Base-by-base conservation (phyloP, 257 asterid genomes). In the Solanum pennellii region DNA sequence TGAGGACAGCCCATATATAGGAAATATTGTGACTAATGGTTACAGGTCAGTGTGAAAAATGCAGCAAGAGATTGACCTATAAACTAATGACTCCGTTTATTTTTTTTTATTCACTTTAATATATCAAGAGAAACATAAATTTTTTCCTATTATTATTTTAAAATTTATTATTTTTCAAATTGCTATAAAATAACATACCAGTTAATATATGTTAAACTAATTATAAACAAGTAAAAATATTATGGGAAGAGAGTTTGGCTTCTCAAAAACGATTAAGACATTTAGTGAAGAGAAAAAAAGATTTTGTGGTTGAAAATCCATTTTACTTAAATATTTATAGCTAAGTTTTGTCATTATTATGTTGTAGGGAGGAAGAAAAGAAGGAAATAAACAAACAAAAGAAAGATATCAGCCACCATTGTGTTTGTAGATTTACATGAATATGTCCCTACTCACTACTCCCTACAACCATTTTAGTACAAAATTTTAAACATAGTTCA, bases 301-400 rank as follows among this genome's bases (percentile, higher is more conserved):
- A 37, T 37, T 37, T 33, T 79, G 42, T 59, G 41, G 71, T 23
- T 74, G 87, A 16, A 85, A 23, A 68, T 47, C 65, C 65, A 56
- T 27, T 20, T 56, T 56, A 56, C 65, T 20, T 15, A 80, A 80
- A 47, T 80, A 80, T 73, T 75, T 45, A 4, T 13, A 88, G 27
- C 16, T 27, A 72, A 5, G 25, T 33, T 75, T 80, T 86, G 88
- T 80, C 90, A 49, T 44, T 82, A 60, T 52, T 88, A 59, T 60
- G 86, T 79, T 79, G 33, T 79, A 23, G 87, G 83, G 88, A 86
- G 79, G 39, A 65, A 66, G 65, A 86, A 68, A 88, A 79, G 14
- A 18, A 72, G 68, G 27, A 27, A 12, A 25, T 42, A 52, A 74
- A 65, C 72, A 79, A 73, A 88, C 79, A 83, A 47, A 87, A 47